Evolutionary conservation across 345 rosid genomes (phyloP).

Genomic region (Citrus australasica): DNA sequence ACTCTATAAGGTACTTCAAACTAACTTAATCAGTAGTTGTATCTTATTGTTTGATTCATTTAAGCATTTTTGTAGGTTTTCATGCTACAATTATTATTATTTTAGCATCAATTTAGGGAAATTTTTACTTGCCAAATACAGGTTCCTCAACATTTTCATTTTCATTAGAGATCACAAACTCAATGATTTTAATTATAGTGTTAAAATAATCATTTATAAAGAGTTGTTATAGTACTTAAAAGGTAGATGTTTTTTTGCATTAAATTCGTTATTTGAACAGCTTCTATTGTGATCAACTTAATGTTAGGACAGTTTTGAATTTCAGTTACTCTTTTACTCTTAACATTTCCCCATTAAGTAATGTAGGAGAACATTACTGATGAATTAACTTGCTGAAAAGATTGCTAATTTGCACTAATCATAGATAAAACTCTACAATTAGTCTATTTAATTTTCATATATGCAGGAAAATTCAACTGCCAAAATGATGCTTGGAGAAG

Average conservation of each 20-base stretch:
- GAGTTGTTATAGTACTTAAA: background rate
- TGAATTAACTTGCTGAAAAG: no score
- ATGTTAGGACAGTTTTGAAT: no score
- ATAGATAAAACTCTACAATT: background rate
- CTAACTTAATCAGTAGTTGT: background rate
- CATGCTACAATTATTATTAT: background rate
- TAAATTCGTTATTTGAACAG: no score
- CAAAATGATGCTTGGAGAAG: background rate
- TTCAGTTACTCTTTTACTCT: no score
- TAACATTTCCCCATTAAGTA: no score
- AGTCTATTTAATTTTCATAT: background rate
- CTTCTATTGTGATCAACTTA: no score
- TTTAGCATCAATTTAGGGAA: background rate
- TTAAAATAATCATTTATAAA: background rate
- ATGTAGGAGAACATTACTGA: no score
- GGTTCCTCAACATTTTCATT: background rate
- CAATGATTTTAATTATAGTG: no score
- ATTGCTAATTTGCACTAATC: no score
- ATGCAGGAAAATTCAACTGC: background rate
- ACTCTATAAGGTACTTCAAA: background rate
- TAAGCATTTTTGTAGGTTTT: background rate
- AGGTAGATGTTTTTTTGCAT: no score
- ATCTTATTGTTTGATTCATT: background rate
- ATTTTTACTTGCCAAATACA: background rate
- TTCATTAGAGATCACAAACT: background rate